Evolutionary conservation across 768 basidiomycete genomes (phyloP), one percentile per base, ranked within the genome.

Genomic region (Lentinula sp.): DNA sequence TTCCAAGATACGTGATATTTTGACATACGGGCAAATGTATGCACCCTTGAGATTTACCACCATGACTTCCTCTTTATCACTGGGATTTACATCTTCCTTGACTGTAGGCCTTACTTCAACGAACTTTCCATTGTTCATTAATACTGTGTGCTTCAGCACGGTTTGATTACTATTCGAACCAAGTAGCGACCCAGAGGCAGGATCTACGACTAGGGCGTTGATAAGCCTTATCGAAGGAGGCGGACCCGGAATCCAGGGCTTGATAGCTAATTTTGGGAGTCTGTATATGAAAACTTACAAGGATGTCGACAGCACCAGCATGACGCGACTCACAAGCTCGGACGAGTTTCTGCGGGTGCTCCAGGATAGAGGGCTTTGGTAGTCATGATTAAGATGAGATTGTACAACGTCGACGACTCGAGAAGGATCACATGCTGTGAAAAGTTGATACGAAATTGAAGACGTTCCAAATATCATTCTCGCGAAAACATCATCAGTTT

Each of bases 21-120:
- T 7, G 53, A 67, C 72, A 54, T 57, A 73, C 71, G 78, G 78
- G 61, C 73, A 79, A 9, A 78, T 51, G 58, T 66, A 77, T n/a
- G 66, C 67, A 1, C 75, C 76, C 18, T 69, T 66, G 4, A 76
- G 63, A 64, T 77, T 74, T 13, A 75, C 63, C 0, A 62, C 63
- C 32, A 57, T 34, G 35, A 52, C n/a, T 63, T 64, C 39, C 43
- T 51, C 42, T 34, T 55, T 31, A 69, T 55, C 21, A 60, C 32
- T 39, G 16, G 63, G n/a, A 50, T 2, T 46, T 21, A 57, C 50
- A 40, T 53, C 45, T 18, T 34, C 34, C 21, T 43, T 60, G 51
- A 16, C 48, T 23, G 59, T 39, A 7, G 70, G 50, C 9, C 57
- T 37, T 6, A 76, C 57, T n/a, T 67, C 64, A 4, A 48, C 57